Evolutionary conservation across 1,284 basidiomycete genomes (phyloP).

Genomic region (Ganoderma sinense): DNA sequence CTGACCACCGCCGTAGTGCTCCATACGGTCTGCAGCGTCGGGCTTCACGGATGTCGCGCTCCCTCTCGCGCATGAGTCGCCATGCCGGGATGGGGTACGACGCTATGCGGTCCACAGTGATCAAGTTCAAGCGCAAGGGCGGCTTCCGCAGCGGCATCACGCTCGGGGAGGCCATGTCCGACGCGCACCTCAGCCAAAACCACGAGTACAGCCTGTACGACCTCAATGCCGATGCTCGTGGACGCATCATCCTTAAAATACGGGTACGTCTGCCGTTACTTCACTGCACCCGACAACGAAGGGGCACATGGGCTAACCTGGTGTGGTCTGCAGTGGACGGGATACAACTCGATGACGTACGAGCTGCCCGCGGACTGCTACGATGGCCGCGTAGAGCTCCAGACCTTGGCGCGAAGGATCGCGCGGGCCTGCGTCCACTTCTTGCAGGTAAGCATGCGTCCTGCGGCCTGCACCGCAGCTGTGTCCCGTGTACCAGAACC

Average conservation of each 20-base stretch:
- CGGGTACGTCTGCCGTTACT: conserved; percentile 49
- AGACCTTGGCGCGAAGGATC: conserved; percentile 72
- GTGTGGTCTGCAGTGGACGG: conserved; percentile 63
- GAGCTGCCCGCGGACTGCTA: conserved; percentile 77
- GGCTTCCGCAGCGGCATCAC: conserved; percentile 69
- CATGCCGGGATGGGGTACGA: conserved; percentile 46
- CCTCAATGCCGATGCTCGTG: conserved; percentile 64
- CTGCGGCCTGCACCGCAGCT: conserved; percentile 12
- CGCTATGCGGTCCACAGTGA: conserved; percentile 53
- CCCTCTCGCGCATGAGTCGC: conserved; percentile 40
- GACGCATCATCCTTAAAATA: conserved; percentile 67
- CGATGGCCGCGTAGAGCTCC: conserved; percentile 67
- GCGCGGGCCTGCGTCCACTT: conserved; percentile 78
- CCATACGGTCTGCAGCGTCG: conserved; percentile 42
- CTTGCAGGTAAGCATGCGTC: conserved; percentile 60
- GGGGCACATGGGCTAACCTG: conserved; percentile 10
- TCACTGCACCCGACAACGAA: background rate
- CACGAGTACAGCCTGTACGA: conserved; percentile 68
- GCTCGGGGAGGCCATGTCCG: conserved; percentile 74
- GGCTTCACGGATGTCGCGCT: conserved; percentile 62
- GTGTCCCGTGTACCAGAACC: conserved; percentile 16
- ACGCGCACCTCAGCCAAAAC: conserved; percentile 63
- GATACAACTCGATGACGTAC: conserved; percentile 75
- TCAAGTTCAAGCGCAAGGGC: conserved; percentile 81
- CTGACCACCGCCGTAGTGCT: conserved; percentile 41